Evolutionary conservation across 306 rosid species (phyloP).

Genomic region (Rosa multiflora): DNA sequence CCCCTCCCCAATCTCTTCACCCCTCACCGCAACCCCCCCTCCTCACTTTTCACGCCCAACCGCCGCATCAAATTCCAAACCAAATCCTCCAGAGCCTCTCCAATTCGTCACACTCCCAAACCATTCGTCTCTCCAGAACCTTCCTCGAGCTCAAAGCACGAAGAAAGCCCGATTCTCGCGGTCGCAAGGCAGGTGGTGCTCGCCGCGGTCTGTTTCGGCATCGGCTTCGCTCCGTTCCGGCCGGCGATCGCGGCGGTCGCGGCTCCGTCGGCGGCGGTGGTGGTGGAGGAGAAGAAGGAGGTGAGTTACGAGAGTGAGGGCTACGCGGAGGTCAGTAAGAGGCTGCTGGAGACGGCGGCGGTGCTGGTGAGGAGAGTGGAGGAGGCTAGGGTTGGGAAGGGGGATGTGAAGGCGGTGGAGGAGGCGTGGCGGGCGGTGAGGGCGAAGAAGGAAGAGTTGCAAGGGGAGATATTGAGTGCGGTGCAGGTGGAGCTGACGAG

Average conservation of each 20-base stretch:
- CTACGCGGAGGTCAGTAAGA: conserved; percentile 47
- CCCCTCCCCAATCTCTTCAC: conserved; percentile 17
- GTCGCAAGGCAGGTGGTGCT: conserved; percentile 30
- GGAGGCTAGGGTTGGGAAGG: conserved; percentile 49
- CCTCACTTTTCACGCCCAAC: conserved; percentile 15
- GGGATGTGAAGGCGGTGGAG: conserved; percentile 39
- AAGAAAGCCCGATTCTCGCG: not conserved
- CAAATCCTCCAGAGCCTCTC: not conserved
- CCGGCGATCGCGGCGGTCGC: conserved; percentile 44
- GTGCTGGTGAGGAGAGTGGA: conserved; percentile 49
- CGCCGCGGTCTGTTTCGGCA: conserved; percentile 54
- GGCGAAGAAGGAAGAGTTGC: conserved; percentile 51
- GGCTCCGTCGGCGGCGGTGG: conserved; percentile 24
- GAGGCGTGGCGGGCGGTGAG: conserved; percentile 54
- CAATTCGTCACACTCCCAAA: conserved; percentile 3
- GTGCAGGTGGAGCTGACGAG: conserved; percentile 47
- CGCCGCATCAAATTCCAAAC: conserved; percentile 33
- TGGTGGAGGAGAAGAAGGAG: conserved; percentile 23
- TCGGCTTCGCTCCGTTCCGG: conserved; percentile 54
- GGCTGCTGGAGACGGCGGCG: conserved; percentile 52
- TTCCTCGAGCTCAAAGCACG: conserved; percentile 19
- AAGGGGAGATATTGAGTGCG: conserved; percentile 41
- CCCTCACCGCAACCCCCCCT: conserved; percentile 1
- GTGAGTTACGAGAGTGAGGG: conserved; percentile 35
- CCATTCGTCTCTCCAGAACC: conserved; percentile 21